Percentiles rank a stretch among this genome's conserved stretches.
Conservation (phyloP, 192 early-diverging fungal genomes). For the Backusella morwellensis region DNA sequence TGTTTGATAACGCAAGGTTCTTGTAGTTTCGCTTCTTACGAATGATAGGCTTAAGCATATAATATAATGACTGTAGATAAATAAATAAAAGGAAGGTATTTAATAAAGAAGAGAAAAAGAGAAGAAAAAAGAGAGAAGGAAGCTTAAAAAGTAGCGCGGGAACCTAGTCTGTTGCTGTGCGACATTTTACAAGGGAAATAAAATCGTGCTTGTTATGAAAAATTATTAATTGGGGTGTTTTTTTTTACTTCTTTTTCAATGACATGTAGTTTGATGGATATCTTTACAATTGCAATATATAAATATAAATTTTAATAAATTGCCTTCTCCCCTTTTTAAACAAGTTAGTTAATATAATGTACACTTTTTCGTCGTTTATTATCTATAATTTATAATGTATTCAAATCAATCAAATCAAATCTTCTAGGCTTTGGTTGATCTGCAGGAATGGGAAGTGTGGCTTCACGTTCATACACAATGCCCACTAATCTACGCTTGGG, state of each 20-base stretch:
- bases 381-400: constrained; percentile 25
- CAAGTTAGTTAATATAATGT: not conserved
- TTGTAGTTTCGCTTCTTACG: constrained; percentile 56
- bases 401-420: constrained; percentile 65
- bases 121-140: not conserved
- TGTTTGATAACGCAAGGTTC: constrained; percentile 44
- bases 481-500: constrained; percentile 68
- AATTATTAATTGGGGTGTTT: not conserved
- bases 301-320: no score
- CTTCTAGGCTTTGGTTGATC: constrained; percentile 65
- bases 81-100: not conserved
- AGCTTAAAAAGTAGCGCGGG: not conserved
- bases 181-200: not conserved
- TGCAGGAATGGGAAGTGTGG: constrained; percentile 57
- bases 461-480: constrained; percentile 60
- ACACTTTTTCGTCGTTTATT: not conserved
- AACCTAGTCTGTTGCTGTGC: not conserved
- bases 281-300: no score
- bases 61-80: not conserved
- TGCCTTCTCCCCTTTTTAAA: no score
- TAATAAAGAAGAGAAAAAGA: not conserved
- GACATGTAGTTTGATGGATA: no score
- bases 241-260: no score
- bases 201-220: not conserved
- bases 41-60: constrained; percentile 18